Evolutionary conservation across 768 basidiomycete genomes (phyloP), one percentile per base, ranked within the genome.

Genomic region (Tulasnella sp.): DNA sequence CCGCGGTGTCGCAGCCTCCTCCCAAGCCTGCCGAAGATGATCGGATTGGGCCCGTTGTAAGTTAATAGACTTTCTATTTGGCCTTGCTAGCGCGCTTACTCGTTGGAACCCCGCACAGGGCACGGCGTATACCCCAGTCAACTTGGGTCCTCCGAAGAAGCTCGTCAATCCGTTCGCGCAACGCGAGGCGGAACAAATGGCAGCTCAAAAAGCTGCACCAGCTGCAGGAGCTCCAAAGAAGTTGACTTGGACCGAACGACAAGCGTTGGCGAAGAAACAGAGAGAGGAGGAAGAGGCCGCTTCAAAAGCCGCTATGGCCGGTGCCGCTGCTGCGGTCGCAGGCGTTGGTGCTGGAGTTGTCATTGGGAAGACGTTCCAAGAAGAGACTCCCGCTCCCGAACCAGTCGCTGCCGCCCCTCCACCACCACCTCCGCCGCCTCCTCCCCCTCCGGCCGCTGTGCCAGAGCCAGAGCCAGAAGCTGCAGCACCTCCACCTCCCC

Each of bases 171-270:
- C 92, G 0, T 95, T 95, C 81, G 90, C 90, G 11, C 87, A 88
- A 67, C 79, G 82, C 18, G 4, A 87, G 88, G 75, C 88, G 89
- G 77, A 80, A 85, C 79, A 84, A 0, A 81, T 81, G 5, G 80
- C 80, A n/a, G 80, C 81, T 10, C 81, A 72, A 42, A 79, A 76
- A 37, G 42, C 78, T 51, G 40, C 37, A 0, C 70, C 44, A 23
- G 78, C 10, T 15, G 73, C 79, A 4, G 85, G 85, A 29, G 89
- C 87, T 0, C 78, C 86, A 0, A 93, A 93, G 86, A 96, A 95
- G 83, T 83, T 97, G 79, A 97, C 96, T 0, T 99, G 97, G 97
- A 92, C 89, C 78, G 93, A 99, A 83, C 88, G 96, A 29, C 96
- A 98, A 82, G 95, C 93, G 0, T 85, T 91, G n/a, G 92, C 95